Evolutionary conservation across 306 rosid genomes (phyloP).

Genomic region (Fragaria vesca): DNA sequence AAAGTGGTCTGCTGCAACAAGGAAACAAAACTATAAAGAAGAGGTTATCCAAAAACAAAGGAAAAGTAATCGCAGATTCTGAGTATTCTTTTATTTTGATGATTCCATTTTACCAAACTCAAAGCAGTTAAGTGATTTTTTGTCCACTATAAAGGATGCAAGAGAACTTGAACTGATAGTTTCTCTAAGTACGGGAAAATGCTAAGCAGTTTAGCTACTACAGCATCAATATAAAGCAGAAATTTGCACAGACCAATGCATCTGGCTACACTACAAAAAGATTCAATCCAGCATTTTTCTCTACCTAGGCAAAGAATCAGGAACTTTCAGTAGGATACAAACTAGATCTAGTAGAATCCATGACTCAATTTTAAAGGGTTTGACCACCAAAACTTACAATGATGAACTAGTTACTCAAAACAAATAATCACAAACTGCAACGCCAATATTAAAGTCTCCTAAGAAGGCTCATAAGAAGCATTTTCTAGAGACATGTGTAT

Average conservation of each 20-base stretch:
- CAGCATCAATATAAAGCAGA: not conserved
- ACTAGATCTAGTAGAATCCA: not conserved
- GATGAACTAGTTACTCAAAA: not conserved
- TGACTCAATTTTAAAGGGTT: not conserved
- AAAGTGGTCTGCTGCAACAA: slow-evolving; percentile 15
- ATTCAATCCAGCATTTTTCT: not conserved
- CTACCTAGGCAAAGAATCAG: not conserved
- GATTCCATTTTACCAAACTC: too few species aligned
- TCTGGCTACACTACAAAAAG: not conserved
- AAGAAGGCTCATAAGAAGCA: not conserved
- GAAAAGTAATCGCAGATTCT: not conserved
- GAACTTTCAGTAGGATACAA: not conserved
- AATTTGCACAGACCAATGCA: not conserved
- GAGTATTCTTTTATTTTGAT: too few species aligned
- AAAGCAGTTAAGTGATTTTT: not conserved
- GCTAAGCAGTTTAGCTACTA: not conserved
- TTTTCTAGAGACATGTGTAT: not conserved
- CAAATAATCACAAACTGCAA: not conserved
- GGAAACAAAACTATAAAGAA: not conserved
- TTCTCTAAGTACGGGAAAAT: not conserved
- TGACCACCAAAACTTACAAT: not conserved
- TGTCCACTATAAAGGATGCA: not conserved
- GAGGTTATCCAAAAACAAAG: not conserved
- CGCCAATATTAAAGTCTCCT: not conserved
- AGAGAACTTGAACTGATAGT: not conserved